Base-by-base conservation (phyloP, 2,329 filamentous ascomycete species). In the Fusarium albidum region DNA sequence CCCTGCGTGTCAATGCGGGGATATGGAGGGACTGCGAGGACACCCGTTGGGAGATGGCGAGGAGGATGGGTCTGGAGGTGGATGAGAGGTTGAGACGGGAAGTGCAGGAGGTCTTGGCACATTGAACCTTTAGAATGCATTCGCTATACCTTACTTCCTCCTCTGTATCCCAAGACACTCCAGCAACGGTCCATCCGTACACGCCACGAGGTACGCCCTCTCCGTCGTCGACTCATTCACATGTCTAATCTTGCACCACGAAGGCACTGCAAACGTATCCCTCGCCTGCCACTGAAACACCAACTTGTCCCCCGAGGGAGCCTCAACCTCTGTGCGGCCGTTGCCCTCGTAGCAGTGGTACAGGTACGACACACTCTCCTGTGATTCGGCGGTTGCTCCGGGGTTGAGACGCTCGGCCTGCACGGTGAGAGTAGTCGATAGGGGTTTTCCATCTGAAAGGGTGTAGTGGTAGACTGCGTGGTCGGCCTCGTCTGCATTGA, bases 261-360 rank as follows among this genome's bases (percentile, higher is more conserved):
- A 69, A 1, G 82, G 81, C 3, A 85, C 70, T 21, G 76, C 79
- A 64, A 84, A 84, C 0, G 80, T 83, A 61, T 85, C 82, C 0
- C 77, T 73, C 9, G 71, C 56, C 32, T 72, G 71, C 81, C 82
- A 83, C 2, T 51, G 47, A 26, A 79, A 69, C 4, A 67, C 70
- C 42, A 71, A 61, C 4, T 69, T 73, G 26, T 69, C 59, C 0
- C 68, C 71, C 0, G 54, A 45, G 0, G 71, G 62, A 0, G 68
- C 57, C 5, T 72, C 70, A n/a, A 83, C 69, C 0, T 68, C 66
- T 0, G 76, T 77, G 25, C 69, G 63, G 0, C 82, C 82, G 1
- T 63, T 66, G 1, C 82, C 82, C 12, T 74, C 68, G 28, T 81
- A 74, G 41, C 82, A 78, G 68, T 85, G 81, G 57, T 82, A 83